These are phyloP conservation scores for Irpex sp. DNA, from an alignment of 1,284 basidiomycete species.

Conservation along the genomic window DNA sequence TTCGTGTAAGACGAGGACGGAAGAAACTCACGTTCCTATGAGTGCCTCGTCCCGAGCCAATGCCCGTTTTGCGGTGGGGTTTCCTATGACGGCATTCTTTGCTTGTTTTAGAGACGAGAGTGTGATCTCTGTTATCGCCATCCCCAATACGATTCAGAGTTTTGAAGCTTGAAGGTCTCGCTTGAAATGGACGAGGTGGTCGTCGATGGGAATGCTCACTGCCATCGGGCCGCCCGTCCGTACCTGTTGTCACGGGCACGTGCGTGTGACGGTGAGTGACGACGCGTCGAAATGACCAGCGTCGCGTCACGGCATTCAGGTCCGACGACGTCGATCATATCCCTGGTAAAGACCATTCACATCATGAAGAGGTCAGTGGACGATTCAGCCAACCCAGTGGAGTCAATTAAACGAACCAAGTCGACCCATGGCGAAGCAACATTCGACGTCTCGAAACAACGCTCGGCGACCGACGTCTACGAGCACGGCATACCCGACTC, in stretches of 20 bases:
- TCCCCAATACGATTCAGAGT: too few relatives aligned
- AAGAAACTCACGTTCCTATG: conserved; percentile 42
- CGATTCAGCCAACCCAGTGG: neutral
- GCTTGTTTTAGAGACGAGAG: conserved; percentile 48
- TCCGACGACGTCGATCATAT: neutral
- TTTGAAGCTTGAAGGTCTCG: too few relatives aligned
- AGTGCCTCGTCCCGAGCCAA: conserved; percentile 49
- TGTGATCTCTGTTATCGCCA: conserved; percentile 36
- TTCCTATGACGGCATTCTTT: conserved; percentile 72
- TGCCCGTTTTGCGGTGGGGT: conserved; percentile 58
- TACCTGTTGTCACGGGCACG: neutral
- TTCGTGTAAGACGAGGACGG: neutral
- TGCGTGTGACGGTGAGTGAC: neutral
- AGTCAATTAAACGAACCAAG: neutral
- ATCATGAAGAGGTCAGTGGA: neutral
- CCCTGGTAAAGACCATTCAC: neutral
- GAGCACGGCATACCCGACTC: conserved; percentile 10
- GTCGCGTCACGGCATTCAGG: neutral
- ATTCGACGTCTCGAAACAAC: neutral
- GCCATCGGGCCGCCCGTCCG: too few relatives aligned
- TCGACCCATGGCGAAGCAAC: neutral
- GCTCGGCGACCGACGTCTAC: conserved; percentile 15
- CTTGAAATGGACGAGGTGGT: too few relatives aligned
- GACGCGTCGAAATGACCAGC: neutral
- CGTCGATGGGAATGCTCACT: too few relatives aligned